phyloP scores from a whole-genome alignment of 1,139 yeast genomes.

The Torulaspora pretoriensis region DNA sequence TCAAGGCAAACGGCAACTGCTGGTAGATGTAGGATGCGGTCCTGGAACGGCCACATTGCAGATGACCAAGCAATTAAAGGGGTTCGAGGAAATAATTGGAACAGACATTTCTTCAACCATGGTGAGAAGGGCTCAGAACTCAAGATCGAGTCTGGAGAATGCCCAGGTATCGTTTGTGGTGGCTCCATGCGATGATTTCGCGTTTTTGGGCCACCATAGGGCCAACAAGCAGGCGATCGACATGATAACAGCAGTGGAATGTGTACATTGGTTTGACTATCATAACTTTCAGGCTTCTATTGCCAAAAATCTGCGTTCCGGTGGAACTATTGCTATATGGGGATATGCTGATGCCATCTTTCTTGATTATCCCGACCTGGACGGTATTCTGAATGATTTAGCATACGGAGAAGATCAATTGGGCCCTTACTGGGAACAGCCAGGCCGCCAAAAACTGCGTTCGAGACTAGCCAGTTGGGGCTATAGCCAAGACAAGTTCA shows the following conservation, averaged over 20 bases:
- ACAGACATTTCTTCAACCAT: conserved; percentile 64
- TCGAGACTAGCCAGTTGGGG: conserved; percentile 43
- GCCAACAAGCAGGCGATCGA: conserved; percentile 41
- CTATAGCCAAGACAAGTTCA: conserved; percentile 43
- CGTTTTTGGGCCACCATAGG: conserved; percentile 13
- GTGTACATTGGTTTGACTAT: conserved; percentile 74
- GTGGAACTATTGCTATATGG: conserved; percentile 72
- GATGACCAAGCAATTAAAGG: conserved; percentile 42
- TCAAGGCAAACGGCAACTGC: conserved; percentile 35
- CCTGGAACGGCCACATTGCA: conserved; percentile 74
- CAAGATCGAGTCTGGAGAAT: conserved; percentile 3
- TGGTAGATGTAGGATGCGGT: conserved; percentile 78
- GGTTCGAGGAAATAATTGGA: conserved; percentile 47
- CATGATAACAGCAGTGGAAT: conserved; percentile 69
- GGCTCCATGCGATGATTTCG: conserved; percentile 38
- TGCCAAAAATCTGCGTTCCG: conserved; percentile 47
- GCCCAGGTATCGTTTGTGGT: conserved; percentile 18
- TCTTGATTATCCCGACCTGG: conserved; percentile 41
- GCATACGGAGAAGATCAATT: conserved; percentile 42
- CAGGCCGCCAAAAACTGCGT: conserved; percentile 57
- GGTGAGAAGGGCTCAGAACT: conserved; percentile 48
- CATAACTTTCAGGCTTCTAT: conserved; percentile 49
- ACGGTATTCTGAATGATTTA: conserved; percentile 38
- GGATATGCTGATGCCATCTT: conserved; percentile 69
- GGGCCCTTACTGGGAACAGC: conserved; percentile 68